phyloP scores from a whole-genome alignment of 2,329 filamentous ascomycete species.

The Westerdykella ornata region DNA sequence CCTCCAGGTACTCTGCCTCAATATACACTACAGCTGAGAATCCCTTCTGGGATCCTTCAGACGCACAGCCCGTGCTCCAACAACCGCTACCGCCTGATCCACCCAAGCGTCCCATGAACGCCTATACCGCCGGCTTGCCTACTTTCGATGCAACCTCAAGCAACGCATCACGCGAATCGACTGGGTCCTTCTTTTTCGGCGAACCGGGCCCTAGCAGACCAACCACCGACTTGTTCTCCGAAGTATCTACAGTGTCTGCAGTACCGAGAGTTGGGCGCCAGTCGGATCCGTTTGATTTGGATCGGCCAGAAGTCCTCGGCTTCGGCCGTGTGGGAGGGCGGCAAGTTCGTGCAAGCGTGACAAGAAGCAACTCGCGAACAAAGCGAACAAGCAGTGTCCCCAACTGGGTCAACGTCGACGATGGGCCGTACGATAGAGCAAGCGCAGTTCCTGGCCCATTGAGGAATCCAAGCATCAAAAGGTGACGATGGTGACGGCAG shows the following conservation, averaged over 20 bases:
- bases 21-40: slow-evolving; percentile 19
- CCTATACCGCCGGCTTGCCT: slow-evolving; percentile 13
- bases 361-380: slow-evolving; percentile 20
- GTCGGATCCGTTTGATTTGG: slow-evolving; percentile 38
- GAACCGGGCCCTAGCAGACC: slow-evolving; percentile 33
- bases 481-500: slow-evolving; percentile 19
- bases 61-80: slow-evolving; percentile 17
- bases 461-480: slow-evolving; percentile 13
- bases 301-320: slow-evolving; percentile 35
- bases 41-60: slow-evolving; percentile 24
- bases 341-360: slow-evolving; percentile 26
- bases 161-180: slow-evolving; percentile 21
- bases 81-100: slow-evolving; percentile 21
- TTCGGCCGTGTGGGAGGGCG: slow-evolving; percentile 26
- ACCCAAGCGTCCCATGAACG: slow-evolving; percentile 16
- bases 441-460: slow-evolving; percentile 13
- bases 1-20: slow-evolving; percentile 14
- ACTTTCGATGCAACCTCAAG: slow-evolving; percentile 20
- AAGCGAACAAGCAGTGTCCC: slow-evolving; percentile 26
- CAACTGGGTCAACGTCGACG: slow-evolving; percentile 22
- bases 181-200: slow-evolving; percentile 24
- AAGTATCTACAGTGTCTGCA: slow-evolving; percentile 1
- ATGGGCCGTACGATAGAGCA: slow-evolving; percentile 15
- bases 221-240: slow-evolving; percentile 21
- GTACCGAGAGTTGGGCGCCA: slow-evolving; percentile 27